Evolutionary conservation across 768 basidiomycete species (phyloP).

Genomic region (Ramaria sp.): DNA sequence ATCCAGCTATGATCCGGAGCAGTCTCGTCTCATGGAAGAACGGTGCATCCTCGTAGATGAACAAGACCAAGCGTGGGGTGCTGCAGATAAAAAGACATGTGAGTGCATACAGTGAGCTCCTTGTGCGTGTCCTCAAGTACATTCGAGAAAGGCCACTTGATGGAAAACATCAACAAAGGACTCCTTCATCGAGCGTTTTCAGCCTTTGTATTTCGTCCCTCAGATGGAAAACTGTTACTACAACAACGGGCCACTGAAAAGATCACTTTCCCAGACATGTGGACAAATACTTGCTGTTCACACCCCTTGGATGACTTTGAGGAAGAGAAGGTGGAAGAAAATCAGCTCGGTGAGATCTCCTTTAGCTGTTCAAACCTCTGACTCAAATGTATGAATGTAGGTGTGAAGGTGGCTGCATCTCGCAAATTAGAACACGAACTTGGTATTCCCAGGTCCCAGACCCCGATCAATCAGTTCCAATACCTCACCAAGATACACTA

Average conservation of each 20-base stretch:
- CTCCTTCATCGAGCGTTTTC: slow-evolving; percentile 97
- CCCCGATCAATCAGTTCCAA: slow-evolving; percentile 77
- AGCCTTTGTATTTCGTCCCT: slow-evolving; percentile 90
- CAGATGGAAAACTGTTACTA: slow-evolving; percentile 84
- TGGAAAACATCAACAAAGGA: slow-evolving; percentile 92
- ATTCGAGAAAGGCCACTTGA: slow-evolving; percentile 67
- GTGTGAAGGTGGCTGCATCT: slow-evolving; percentile 83
- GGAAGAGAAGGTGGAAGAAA: slow-evolving; percentile 62
- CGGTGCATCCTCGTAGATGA: slow-evolving; percentile 87
- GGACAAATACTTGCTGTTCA: slow-evolving; percentile 99
- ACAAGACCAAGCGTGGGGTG: slow-evolving; percentile 73
- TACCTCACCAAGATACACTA: slow-evolving; percentile 97
- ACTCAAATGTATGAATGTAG: slow-evolving; percentile 24
- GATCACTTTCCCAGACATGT: slow-evolving; percentile 99
- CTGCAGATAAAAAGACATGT: slow-evolving; percentile 96
- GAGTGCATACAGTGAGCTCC: slow-evolving; percentile 19
- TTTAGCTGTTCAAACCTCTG: slow-evolving; percentile 3
- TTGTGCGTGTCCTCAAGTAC: not conserved
- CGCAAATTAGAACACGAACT: slow-evolving; percentile 95
- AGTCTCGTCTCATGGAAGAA: slow-evolving; percentile 94
- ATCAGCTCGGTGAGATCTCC: slow-evolving; percentile 30
- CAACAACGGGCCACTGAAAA: slow-evolving; percentile 97
- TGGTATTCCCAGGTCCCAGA: slow-evolving; percentile 73
- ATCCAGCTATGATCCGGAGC: slow-evolving; percentile 79
- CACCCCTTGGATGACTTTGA: slow-evolving; percentile 92